Evolutionary conservation across 2,329 filamentous ascomycete genomes (phyloP).

Genomic region (Xylaria sp.): DNA sequence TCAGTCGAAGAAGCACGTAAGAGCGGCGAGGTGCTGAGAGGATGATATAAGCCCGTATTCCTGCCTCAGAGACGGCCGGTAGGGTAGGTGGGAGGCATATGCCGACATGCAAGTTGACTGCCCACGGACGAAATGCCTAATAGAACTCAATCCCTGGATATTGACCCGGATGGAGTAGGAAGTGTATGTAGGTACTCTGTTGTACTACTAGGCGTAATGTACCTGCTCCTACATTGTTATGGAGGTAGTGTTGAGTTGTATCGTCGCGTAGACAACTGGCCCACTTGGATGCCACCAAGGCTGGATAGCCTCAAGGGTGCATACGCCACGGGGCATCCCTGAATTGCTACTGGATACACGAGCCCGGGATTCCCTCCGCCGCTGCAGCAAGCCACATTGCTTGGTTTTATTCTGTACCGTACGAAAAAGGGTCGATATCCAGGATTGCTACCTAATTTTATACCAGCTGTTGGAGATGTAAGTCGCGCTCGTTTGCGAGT

Average conservation of each 20-base stretch:
- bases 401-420: neutral
- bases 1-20: neutral
- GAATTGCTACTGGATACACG: constrained; percentile 12
- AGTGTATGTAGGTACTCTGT: neutral
- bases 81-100: neutral
- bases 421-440: neutral
- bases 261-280: constrained; percentile 6
- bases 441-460: neutral
- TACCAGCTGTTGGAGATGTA: too few relatives aligned
- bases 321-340: neutral
- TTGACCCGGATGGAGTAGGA: constrained; percentile 13
- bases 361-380: constrained; percentile 14
- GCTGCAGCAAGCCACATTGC: constrained; percentile 20
- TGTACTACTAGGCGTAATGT: too few relatives aligned
- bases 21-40: neutral
- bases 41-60: neutral
- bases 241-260: neutral
- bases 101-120: neutral
- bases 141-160: constrained; percentile 2
- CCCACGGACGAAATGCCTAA: neutral
- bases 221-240: too few relatives aligned
- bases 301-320: constrained; percentile 25
- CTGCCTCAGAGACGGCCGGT: neutral
- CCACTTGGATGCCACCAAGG: constrained; percentile 14
- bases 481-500: neutral